phyloP scores from a whole-genome alignment of 768 basidiomycete species.

The Hemileccinum rubropunctum region DNA sequence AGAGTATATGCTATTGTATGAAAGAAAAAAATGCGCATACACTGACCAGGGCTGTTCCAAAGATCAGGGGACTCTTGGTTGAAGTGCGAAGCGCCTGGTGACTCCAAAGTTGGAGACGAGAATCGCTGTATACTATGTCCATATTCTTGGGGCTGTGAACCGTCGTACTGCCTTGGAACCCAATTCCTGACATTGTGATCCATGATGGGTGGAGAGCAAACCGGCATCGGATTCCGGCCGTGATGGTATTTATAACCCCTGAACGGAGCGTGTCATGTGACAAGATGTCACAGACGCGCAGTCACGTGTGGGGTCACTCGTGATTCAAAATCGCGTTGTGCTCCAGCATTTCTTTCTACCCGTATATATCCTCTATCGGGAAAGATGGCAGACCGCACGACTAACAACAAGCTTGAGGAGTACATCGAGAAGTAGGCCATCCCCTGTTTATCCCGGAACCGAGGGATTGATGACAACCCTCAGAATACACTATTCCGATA shows the following conservation, averaged over 20 bases:
- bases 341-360: constrained; percentile 1
- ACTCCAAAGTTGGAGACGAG: constrained; percentile 8
- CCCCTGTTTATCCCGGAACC: constrained; percentile 13
- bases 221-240: not conserved
- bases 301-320: constrained; percentile 22
- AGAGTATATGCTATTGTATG: constrained; percentile 18
- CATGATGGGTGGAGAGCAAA: constrained; percentile 17
- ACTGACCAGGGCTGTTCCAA: constrained; percentile 18
- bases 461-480: constrained; percentile 11
- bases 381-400: constrained; percentile 35
- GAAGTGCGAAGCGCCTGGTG: constrained; percentile 4
- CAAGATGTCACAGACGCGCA: constrained; percentile 21
- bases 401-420: constrained; percentile 59
- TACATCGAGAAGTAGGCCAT: constrained; percentile 69
- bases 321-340: constrained; percentile 8
- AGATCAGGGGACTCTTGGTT: constrained; percentile 5
- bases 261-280: constrained; percentile 12
- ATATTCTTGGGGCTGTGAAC: not conserved
- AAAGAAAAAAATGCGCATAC: constrained; percentile 21
- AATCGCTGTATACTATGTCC: not conserved
- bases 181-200: constrained; percentile 1
- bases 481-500: constrained; percentile 89
- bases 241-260: not conserved
- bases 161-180: not conserved
- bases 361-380: constrained; percentile 9